Conservation (phyloP, 2,329 filamentous ascomycete species). For the Paracoccidioides brasiliensis region DNA sequence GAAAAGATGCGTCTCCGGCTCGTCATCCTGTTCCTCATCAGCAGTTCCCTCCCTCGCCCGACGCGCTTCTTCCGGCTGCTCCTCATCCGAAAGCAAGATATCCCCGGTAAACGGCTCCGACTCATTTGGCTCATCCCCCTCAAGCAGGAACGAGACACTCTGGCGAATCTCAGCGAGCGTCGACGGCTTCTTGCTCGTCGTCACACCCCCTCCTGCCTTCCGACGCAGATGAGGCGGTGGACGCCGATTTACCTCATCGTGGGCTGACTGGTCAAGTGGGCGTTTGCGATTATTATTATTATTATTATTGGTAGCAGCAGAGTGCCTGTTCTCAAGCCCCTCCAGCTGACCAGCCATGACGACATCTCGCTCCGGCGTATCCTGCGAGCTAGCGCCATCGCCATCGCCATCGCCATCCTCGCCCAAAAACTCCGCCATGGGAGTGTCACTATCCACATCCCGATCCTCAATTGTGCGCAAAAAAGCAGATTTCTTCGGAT, state of each 20-base stretch:
- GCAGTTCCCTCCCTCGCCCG: conserved; percentile 15
- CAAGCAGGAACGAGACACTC: conserved; percentile 70
- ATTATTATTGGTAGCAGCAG: conserved; percentile 17
- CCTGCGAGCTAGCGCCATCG: conserved; percentile 10
- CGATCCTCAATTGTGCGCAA: conserved; percentile 78
- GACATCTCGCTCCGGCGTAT: conserved; percentile 7
- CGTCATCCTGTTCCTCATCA: conserved; percentile 39
- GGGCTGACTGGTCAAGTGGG: conserved; percentile 26
- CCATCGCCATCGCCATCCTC: conserved; percentile 28
- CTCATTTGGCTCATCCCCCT: conserved; percentile 23
- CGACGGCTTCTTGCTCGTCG: conserved; percentile 50
- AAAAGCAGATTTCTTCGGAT: conserved; percentile 82
- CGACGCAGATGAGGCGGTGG: conserved; percentile 50
- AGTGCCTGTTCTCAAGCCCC: conserved; percentile 11
- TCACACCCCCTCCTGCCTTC: conserved; percentile 38
- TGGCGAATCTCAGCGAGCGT: conserved; percentile 70
- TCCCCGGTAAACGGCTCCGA: conserved; percentile 26
- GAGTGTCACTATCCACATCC: conserved; percentile 52
- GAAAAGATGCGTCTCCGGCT: conserved; percentile 30
- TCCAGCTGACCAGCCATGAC: neutral
- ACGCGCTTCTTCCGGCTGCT: conserved; percentile 25
- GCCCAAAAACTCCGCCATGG: conserved; percentile 50
- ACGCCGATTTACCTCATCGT: conserved; percentile 34
- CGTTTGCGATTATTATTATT: conserved; percentile 17
- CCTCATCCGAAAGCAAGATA: conserved; percentile 37